A percentile compares a stretch with the other conserved stretches of the same genome.
Conservation (phyloP, 768 basidiomycete species). For the Flagelloscypha sp. region DNA sequence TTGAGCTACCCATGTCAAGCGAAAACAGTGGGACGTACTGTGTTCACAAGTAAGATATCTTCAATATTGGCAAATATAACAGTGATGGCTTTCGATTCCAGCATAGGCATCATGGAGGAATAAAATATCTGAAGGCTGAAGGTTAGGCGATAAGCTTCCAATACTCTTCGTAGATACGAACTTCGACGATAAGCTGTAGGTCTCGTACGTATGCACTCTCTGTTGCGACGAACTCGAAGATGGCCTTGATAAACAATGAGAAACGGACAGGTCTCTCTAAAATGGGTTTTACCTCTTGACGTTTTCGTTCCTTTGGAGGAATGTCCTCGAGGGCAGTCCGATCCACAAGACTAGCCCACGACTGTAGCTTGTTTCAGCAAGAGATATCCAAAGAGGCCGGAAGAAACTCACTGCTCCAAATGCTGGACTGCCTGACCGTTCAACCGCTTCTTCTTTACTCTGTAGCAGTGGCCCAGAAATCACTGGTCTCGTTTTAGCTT, state of each 20-base stretch:
- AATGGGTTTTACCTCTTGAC: conserved; percentile 64
- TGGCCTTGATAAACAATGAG: conserved; percentile 41
- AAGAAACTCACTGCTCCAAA: conserved; percentile 54
- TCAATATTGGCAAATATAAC: conserved; percentile 92
- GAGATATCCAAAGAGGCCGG: conserved; percentile 3
- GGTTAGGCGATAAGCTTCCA: conserved; percentile 4
- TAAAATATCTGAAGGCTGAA: conserved; percentile 65
- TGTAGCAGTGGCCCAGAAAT: conserved; percentile 66
- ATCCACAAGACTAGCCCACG: conserved; percentile 91
- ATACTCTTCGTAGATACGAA: not conserved
- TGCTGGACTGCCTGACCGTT: conserved; percentile 46
- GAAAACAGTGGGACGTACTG: conserved; percentile 37
- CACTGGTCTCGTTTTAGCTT: conserved; percentile 37
- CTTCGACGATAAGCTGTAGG: conserved; percentile 87
- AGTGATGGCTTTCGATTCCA: conserved; percentile 69
- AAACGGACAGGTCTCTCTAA: not conserved
- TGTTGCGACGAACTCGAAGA: conserved; percentile 91
- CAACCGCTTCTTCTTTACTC: conserved; percentile 20
- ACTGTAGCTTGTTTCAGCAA: conserved; percentile 30
- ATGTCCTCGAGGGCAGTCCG: conserved; percentile 76
- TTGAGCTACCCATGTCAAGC: not conserved
- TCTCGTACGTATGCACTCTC: conserved; percentile 88
- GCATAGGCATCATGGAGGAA: conserved; percentile 59
- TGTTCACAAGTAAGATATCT: conserved; percentile 84
- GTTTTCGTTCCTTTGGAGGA: conserved; percentile 65